Conservation (phyloP, 1,284 basidiomycete genomes). For the Tilletia caries region DNA sequence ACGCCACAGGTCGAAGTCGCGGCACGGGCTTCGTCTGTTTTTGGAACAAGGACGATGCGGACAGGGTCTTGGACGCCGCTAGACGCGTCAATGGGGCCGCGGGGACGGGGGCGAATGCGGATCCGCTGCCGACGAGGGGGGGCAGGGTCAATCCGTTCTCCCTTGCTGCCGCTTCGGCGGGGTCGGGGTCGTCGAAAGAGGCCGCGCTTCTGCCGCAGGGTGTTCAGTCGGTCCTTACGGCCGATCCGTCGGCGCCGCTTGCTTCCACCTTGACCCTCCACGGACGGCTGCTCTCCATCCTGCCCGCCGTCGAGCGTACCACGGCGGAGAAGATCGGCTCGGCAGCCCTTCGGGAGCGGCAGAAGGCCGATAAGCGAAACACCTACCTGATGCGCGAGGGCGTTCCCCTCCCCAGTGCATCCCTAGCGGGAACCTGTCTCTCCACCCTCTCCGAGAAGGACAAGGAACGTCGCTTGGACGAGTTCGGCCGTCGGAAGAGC, state of each 20-base stretch:
- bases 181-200: not conserved
- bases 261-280: slow-evolving; percentile 82
- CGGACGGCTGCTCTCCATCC: slow-evolving; percentile 85
- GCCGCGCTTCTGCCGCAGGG: not conserved
- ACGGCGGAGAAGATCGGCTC: slow-evolving; percentile 81
- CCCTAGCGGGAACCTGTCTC: slow-evolving; percentile 59
- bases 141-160: slow-evolving; percentile 41
- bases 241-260: slow-evolving; percentile 85
- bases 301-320: slow-evolving; percentile 83
- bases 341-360: slow-evolving; percentile 70
- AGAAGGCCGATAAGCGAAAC: slow-evolving; percentile 92
- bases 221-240: slow-evolving; percentile 59
- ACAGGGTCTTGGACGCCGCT: slow-evolving; percentile 77
- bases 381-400: slow-evolving; percentile 91
- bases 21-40: slow-evolving; percentile 97
- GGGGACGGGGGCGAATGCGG: slow-evolving; percentile 20
- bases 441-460: slow-evolving; percentile 55
- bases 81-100: slow-evolving; percentile 43
- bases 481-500: slow-evolving; percentile 42
- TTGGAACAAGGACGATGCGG: slow-evolving; percentile 88
- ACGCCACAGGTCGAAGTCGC: slow-evolving; percentile 69
- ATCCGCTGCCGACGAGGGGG: slow-evolving; percentile 15
- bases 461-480: slow-evolving; percentile 40
- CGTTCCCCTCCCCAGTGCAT: slow-evolving; percentile 46
- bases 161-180: slow-evolving; percentile 21